Evolutionary conservation across 768 basidiomycete genomes (phyloP).

Genomic region (Leucosporidium creatinivorum): DNA sequence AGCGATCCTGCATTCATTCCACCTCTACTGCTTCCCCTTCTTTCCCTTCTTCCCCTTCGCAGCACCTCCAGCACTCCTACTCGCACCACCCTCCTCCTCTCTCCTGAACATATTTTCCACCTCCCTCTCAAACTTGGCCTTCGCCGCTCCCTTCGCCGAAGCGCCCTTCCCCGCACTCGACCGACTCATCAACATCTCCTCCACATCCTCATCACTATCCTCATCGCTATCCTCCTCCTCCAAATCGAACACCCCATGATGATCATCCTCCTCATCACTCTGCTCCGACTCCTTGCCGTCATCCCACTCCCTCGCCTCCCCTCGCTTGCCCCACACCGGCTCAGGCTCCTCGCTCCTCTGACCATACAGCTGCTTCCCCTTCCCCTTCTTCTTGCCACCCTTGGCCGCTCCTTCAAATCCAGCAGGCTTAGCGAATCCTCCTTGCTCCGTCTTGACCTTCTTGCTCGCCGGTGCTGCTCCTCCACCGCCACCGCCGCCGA

Average conservation of each 20-base stretch:
- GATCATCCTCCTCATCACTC: neutral
- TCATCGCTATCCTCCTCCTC: neutral
- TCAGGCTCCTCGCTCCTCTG: conserved; percentile 6
- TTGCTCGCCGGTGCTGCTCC: neutral
- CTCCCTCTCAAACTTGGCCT: neutral
- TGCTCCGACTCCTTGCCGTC: neutral
- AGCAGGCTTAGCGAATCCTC: conserved; percentile 10
- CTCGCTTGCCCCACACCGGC: conserved; percentile 12
- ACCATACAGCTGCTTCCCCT: neutral
- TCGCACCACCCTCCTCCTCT: neutral
- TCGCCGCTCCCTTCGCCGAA: neutral
- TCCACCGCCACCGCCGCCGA: neutral
- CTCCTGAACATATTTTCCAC: neutral
- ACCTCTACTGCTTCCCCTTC: neutral
- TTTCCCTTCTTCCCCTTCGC: conserved; percentile 1
- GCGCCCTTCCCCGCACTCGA: neutral
- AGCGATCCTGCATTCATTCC: too few species aligned
- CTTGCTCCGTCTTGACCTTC: neutral
- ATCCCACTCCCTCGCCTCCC: conserved; percentile 20
- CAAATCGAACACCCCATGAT: neutral
- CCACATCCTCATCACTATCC: neutral
- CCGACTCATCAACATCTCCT: neutral
- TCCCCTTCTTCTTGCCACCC: conserved; percentile 15
- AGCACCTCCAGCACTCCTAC: neutral
- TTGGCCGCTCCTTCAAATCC: conserved; percentile 13